Evolutionary conservation across 108 stramenopile species (phyloP).

Genomic region (Mediolabrus comicus): DNA sequence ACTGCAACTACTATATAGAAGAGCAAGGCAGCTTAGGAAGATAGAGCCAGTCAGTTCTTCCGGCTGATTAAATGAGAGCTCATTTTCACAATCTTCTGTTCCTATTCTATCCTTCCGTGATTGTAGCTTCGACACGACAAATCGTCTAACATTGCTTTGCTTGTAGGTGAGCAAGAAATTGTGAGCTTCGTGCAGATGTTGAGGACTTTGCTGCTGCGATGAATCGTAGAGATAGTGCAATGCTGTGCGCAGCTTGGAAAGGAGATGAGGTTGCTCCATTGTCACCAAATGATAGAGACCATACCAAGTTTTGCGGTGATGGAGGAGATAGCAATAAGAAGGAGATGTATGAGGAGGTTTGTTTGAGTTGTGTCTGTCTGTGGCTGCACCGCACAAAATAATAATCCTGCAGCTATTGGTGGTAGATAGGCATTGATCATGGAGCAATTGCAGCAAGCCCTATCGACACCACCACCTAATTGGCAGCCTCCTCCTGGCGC

Average conservation of each 20-base stretch:
- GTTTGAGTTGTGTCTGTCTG: no score
- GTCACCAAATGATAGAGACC: neutral
- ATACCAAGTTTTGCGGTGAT: no score
- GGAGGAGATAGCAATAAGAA: no score
- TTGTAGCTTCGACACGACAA: slow-evolving; percentile 27
- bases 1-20: neutral
- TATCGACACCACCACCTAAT: slow-evolving; percentile 54
- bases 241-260: slow-evolving; percentile 54
- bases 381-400: no score
- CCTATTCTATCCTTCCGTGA: slow-evolving; percentile 16
- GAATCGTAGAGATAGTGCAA: slow-evolving; percentile 54
- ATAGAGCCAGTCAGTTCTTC: slow-evolving; percentile 23
- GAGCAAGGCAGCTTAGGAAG: slow-evolving; percentile 22
- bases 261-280: slow-evolving; percentile 44
- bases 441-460: slow-evolving; percentile 50
- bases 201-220: slow-evolving; percentile 2
- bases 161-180: slow-evolving; percentile 64
- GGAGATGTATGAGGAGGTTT: no score
- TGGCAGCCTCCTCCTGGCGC: slow-evolving; percentile 21
- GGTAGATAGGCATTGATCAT: neutral
- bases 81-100: neutral
- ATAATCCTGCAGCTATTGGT: neutral
- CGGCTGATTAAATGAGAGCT: neutral
- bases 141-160: slow-evolving; percentile 63
- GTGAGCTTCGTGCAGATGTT: slow-evolving; percentile 55